phyloP scores from a whole-genome alignment of 441 rosid genomes.

The Bruguiera hainesii region DNA sequence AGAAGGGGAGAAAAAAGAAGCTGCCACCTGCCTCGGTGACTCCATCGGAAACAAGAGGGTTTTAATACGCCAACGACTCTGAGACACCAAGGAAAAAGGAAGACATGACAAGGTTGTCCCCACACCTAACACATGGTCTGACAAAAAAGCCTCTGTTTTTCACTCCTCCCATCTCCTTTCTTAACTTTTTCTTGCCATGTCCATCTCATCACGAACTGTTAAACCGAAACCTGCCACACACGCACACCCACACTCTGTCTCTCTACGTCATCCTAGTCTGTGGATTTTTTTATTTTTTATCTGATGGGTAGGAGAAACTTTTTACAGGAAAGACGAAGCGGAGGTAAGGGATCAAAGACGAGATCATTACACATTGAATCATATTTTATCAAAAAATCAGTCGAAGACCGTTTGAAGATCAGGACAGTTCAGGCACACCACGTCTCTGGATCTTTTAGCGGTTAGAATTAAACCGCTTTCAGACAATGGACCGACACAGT shows the following conservation, averaged over 20 bases:
- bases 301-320: too few relatives aligned
- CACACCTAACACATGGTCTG: constrained; percentile 20
- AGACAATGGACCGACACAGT: constrained; percentile 26
- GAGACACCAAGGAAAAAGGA: constrained; percentile 27
- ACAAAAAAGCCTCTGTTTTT: constrained; percentile 23
- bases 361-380: too few relatives aligned
- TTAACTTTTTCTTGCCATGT: background rate
- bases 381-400: too few relatives aligned
- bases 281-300: too few relatives aligned
- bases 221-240: background rate
- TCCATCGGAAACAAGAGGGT: constrained; percentile 23
- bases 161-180: background rate
- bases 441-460: too few relatives aligned
- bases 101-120: constrained; percentile 27
- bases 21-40: constrained; percentile 1
- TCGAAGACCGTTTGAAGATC: too few relatives aligned
- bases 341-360: too few relatives aligned
- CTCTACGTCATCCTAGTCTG: background rate
- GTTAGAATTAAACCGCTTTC: constrained; percentile 18
- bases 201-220: constrained; percentile 36
- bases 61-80: constrained; percentile 28
- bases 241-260: background rate
- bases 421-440: too few relatives aligned
- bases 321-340: too few relatives aligned
- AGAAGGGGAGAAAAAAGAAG: background rate